Percentiles rank a stretch among this genome's conserved stretches.
phyloP scores from a whole-genome alignment of 257 asterid species.

The Asclepias syriaca region DNA sequence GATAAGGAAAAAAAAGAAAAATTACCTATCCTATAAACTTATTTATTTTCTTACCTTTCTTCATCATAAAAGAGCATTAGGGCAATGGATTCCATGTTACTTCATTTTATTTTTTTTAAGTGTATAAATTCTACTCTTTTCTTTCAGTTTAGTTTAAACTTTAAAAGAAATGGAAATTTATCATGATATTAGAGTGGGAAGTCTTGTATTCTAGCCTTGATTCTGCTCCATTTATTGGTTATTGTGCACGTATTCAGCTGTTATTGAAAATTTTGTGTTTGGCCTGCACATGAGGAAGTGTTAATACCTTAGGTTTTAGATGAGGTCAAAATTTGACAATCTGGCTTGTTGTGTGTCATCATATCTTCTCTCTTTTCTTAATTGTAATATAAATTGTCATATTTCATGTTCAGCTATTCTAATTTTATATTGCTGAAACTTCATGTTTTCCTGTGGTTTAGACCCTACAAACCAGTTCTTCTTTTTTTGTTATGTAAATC shows the following conservation, averaged over 20 bases:
- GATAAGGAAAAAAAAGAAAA: neutral
- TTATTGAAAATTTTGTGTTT: too few relatives aligned
- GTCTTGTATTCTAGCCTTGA: too few relatives aligned
- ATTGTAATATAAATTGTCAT: neutral
- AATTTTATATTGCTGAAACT: neutral
- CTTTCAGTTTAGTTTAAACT: too few relatives aligned
- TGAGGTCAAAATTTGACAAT: too few relatives aligned
- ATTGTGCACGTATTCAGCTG: too few relatives aligned
- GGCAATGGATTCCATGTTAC: neutral
- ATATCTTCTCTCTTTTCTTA: neutral
- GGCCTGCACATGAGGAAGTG: too few relatives aligned
- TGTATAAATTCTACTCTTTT: too few relatives aligned
- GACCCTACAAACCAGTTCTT: conserved; percentile 76
- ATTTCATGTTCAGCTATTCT: neutral
- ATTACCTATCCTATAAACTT: neutral
- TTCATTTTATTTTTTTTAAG: neutral
- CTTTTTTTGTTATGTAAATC: neutral
- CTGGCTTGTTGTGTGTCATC: neutral
- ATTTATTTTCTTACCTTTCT: neutral
- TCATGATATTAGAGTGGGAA: too few relatives aligned
- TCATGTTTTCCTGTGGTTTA: conserved; percentile 26
- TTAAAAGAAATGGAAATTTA: too few relatives aligned
- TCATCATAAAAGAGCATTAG: neutral
- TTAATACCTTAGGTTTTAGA: too few relatives aligned
- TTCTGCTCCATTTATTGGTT: too few relatives aligned